Base-by-base conservation (phyloP, 768 basidiomycete genomes). In the Hygrophorus pudorinus region DNA sequence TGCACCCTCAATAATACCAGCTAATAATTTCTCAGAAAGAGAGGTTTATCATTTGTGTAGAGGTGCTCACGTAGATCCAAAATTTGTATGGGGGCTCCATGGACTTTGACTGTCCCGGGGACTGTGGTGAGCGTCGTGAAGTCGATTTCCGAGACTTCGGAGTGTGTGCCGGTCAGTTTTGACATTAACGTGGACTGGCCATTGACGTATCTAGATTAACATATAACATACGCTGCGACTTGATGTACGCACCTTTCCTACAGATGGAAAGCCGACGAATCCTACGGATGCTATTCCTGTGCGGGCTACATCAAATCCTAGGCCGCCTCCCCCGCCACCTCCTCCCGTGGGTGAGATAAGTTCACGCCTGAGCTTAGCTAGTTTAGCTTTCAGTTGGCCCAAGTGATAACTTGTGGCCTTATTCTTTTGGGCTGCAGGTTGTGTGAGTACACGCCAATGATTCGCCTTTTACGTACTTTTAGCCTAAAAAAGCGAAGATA, bases 261-360 rank as follows among this genome's bases (percentile, higher is more conserved):
- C 91, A n/a, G 89, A 92, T 16, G 91, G 91, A 60, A 92, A 85
- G 18, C 86, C 83, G 35, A 84, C 81, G 56, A 94, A 96, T 24
- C 93, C 93, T 24, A 97, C 92, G 21, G 92, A 91, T 14, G 94
- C 96, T 54, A 99, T 85, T 61, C 96, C 96, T 13, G 96, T 99
- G 68, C 73, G 76, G 33, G 94, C 94, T 30, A 99, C 96, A 73
- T 99, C 96, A 69, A 99, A 99, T 34, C 96, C 96, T 9, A 90
- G 52, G 21, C 93, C 94, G 1, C 75, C 81, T 0, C 87, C 91
- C 0, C 93, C 92, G 0, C 93, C 93, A 8, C 89, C 82, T 16
- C 88, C 74, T 28, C 81, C 80, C 14, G 73, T 63, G 3, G 84
- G 68, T 0, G 77, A 71, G 53, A 99, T 91, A 44, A 99, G 78